Evolutionary conservation across 2,329 filamentous ascomycete genomes (phyloP).

Genomic region (Microsporum ferrugineum): DNA sequence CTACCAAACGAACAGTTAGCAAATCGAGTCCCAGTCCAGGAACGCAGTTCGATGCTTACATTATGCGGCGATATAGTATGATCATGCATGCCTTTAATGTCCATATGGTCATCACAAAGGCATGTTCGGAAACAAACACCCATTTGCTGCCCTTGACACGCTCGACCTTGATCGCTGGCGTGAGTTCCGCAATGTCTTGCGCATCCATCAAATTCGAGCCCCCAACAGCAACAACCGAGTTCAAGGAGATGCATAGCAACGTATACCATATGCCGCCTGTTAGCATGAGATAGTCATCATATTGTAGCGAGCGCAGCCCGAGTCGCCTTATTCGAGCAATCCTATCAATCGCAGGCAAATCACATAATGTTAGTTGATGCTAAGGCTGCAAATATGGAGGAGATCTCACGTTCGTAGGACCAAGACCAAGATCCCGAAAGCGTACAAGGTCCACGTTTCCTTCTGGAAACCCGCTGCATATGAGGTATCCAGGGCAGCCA

Average conservation of each 20-base stretch:
- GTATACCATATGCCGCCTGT: slow-evolving; percentile 46
- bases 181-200: slow-evolving; percentile 36
- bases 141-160: slow-evolving; percentile 48
- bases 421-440: slow-evolving; percentile 22
- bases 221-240: slow-evolving; percentile 43
- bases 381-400: not conserved
- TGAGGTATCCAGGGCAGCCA: not conserved
- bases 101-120: slow-evolving; percentile 48
- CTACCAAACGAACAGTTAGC: slow-evolving; percentile 8
- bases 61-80: slow-evolving; percentile 43
- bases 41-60: slow-evolving; percentile 21
- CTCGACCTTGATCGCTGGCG: slow-evolving; percentile 33
- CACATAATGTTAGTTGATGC: not conserved
- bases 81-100: slow-evolving; percentile 44
- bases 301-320: slow-evolving; percentile 41
- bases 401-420: not conserved
- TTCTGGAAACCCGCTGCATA: slow-evolving; percentile 23
- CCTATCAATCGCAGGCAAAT: slow-evolving; percentile 16
- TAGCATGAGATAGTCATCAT: slow-evolving; percentile 47
- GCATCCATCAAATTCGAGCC: slow-evolving; percentile 50
- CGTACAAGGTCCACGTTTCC: slow-evolving; percentile 30
- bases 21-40: not conserved
- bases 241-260: slow-evolving; percentile 43
- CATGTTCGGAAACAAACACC: slow-evolving; percentile 51
- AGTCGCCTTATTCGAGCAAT: slow-evolving; percentile 31